Base-by-base conservation (phyloP, 768 basidiomycete genomes). In the Amanita rimosa region DNA sequence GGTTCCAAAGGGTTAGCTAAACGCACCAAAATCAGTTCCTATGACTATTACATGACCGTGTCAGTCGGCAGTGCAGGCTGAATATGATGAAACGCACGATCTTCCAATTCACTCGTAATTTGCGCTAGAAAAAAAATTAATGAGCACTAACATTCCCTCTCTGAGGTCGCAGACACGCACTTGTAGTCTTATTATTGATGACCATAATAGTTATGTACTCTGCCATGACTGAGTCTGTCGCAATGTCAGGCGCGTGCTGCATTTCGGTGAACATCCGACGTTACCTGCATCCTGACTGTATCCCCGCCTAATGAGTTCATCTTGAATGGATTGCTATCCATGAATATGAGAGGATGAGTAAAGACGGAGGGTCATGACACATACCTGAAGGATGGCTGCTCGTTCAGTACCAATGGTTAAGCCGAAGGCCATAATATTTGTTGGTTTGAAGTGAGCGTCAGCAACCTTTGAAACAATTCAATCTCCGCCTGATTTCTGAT, bases 201-300 rank as follows among this genome's bases (percentile, higher is more conserved):
- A 94, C 77, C 91, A 94, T 92, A 51, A 94, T 94, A 16, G 87
- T 90, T 50, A 93, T 90, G 58, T 91, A 94, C 64, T 94, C 91
- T 2, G 90, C 88, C 88, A 93, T 91, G 56, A 91, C 87, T 11
- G 81, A 79, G 64, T 93, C 89, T 88, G 56, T 4, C 50, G 41
- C 22, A 62, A 42, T 51, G 44, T 38, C 42, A 55, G 46, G n/a
- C 49, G n/a, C 49, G 40, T 36, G 39, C 39, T 39, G 16, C 46
- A 19, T 35, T 13, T 42, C 36, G 44, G 7, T 46, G 45, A 54
- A 50, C 50, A 47, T 46, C 3, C 10, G 19, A 59, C 70, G 75
- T 53, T 54, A 86, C 86, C 86, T 66, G 83, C 76, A 54, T 89
- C 87, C 17, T 76, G 68, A 58, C 81, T 88, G 60, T 79, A 88